These are phyloP conservation scores for Beta macrorhiza DNA, from an alignment of 179 eudicot species.

Conservation along the genomic window DNA sequence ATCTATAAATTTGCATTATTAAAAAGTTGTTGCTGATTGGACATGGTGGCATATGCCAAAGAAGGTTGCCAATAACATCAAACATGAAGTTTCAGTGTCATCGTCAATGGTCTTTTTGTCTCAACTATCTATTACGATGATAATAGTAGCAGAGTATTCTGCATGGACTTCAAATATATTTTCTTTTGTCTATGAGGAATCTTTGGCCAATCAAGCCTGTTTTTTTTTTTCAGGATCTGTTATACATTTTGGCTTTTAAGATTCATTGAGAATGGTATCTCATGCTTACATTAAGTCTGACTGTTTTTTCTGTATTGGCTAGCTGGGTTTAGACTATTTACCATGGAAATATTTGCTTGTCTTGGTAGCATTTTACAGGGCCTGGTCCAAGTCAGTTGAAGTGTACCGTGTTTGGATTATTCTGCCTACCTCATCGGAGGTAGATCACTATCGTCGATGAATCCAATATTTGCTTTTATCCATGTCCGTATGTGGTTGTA, in stretches of 20 bases:
- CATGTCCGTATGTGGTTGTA: constrained; percentile 17
- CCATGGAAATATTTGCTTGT: constrained; percentile 3
- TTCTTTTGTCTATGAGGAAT: constrained; percentile 29
- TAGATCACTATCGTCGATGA: constrained; percentile 26
- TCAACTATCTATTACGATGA: background rate
- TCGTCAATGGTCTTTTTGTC: background rate
- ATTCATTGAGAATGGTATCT: constrained; percentile 18
- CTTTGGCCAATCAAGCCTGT: background rate
- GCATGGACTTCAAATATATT: background rate
- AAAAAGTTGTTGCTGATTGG: background rate
- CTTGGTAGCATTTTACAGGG: constrained; percentile 29
- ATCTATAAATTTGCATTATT: background rate
- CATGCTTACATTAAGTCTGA: background rate
- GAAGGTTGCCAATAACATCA: background rate
- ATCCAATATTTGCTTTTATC: constrained; percentile 3
- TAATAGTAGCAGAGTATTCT: background rate
- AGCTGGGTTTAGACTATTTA: background rate
- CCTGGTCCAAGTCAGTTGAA: constrained; percentile 55
- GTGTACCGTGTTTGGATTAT: constrained; percentile 54
- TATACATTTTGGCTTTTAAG: background rate
- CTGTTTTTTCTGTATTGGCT: background rate
- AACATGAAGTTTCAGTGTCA: background rate
- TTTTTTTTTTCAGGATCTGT: background rate
- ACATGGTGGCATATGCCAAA: background rate
- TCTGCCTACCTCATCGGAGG: constrained; percentile 68